Evolutionary conservation across 108 stramenopile genomes (phyloP), one percentile per base, ranked within the genome.

Genomic region (Cylindrotheca closterium): DNA sequence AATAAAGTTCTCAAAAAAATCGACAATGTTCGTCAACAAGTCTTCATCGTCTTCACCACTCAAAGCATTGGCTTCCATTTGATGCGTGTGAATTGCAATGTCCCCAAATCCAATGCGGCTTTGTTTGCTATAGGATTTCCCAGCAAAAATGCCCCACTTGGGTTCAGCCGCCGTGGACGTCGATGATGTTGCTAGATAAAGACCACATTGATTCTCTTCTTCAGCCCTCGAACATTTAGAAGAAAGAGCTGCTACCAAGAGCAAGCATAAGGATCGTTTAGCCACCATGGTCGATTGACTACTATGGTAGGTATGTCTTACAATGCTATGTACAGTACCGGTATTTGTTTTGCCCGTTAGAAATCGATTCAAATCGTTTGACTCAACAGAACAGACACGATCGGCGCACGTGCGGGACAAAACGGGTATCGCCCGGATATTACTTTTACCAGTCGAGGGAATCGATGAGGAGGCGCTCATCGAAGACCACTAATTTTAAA

Each of bases 61-160:
- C 33, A 74, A 28, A 5, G 51, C 10, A 58, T 83, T 68, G 23
- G 58, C 74, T 48, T 52, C 25, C 2, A 85, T 28, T 34, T 85
- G 51, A 30, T 65, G 62, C 0, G 70, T 74, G 24, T 74, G 77
- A 37, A 85, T 68, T 15, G 73, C 83, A 30, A 85, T 29, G 33
- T 80, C 79, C 18, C 67, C 65, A 56, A 47, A 58, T 2, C 76
- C 76, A 25, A 85, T 54, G 0, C 65, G 56, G 17, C 22, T 33
- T 19, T 37, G 32, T 10, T 28, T 34, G 18, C 25, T 25, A 28
- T 75, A 30, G 21, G 70, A 47, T 12, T 63, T 64, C 52, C 79
- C 79, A 26, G 79, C 71, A 54, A 59, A 85, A 3, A 85, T 25
- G 10, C 79, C 79, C 83, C 75, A 85, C 32, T 69, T 71, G 26